Evolutionary conservation across 352 stramenopile species (phyloP).

Genomic region (Pythium apleroticum): DNA sequence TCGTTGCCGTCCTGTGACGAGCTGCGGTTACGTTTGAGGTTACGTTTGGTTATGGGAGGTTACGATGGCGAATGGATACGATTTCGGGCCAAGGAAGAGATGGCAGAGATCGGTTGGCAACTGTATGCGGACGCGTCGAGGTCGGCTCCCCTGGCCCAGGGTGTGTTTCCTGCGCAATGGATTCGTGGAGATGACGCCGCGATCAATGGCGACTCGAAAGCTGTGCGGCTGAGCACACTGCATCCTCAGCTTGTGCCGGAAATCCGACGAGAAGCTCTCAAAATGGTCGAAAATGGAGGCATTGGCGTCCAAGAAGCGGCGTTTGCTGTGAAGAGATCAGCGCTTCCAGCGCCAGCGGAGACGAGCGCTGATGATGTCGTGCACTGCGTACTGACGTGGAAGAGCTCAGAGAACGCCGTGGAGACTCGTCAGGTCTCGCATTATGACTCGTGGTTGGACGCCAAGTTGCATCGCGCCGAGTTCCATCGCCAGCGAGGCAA

Average conservation of each 20-base stretch:
- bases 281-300: conserved; percentile 4
- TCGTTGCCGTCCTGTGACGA: conserved; percentile 23
- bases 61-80: conserved; percentile 12
- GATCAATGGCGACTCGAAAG: not conserved
- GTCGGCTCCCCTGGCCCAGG: not conserved
- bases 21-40: not conserved
- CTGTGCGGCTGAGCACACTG: conserved; percentile 8
- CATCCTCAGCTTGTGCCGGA: conserved; percentile 15
- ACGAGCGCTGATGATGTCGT: not conserved
- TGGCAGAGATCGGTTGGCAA: conserved; percentile 19
- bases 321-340: conserved; percentile 7
- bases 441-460: conserved; percentile 41
- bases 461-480: conserved; percentile 45
- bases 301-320: not conserved
- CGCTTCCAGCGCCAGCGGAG: not conserved
- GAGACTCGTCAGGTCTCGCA: conserved; percentile 1
- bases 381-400: conserved; percentile 10
- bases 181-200: not conserved
- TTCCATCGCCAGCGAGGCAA: conserved; percentile 56
- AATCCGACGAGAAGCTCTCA: conserved; percentile 9
- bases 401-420: not conserved
- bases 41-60: not conserved
- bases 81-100: conserved; percentile 14
- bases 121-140: conserved; percentile 17
- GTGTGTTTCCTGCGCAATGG: conserved; percentile 23